Base-by-base conservation (phyloP, 768 basidiomycete species). In the Kwoniella sp. region DNA sequence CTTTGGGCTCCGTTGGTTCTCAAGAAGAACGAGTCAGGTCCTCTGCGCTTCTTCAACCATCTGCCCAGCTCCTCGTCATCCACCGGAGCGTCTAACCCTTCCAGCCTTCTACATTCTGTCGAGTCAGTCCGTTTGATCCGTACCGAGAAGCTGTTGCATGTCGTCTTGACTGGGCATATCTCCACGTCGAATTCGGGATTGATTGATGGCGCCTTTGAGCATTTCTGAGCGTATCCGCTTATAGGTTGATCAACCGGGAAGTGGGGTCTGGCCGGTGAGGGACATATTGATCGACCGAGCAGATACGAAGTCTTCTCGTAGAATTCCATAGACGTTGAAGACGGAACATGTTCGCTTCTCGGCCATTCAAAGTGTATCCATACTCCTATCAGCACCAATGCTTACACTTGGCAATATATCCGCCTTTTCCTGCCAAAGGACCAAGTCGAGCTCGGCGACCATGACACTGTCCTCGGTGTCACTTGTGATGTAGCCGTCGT, bases 21-120 rank as follows among this genome's bases (percentile, higher is more conserved):
- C n/a, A 64, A 25, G 44, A 57, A 49, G 27, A 64, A 64, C 13
- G 48, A 37, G 30, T 64, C 63, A 3, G 63, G 63, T 26, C 63
- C 63, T 19, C 30, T 48, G 22, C 17, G 21, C 12, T 57, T 56
- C 12, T 58, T 33, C 47, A 57, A 19, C 17, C 10, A 37, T 15
- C 13, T 29, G 36, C 22, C 36, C 44, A 57, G 25, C 5, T 27
- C 27, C 21, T 40, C 55, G 15, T 37, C 33, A 17, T 57, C 26
- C 17, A 47, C 44, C 19, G 36, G 55, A 7, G 37, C 29, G 4
- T 27, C 44, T 13, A 47, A 9, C 24, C 36, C 55, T 24, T 57
- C 55, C 36, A 37, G 10, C 22, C 25, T 29, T 7, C 9, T 21
- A 24, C 55, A 57, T 40, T 26, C 44, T 3, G 22, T 21, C 8